Evolutionary conservation across 2,329 filamentous ascomycete species (phyloP).

Genomic region (Xylariaceae sp.): DNA sequence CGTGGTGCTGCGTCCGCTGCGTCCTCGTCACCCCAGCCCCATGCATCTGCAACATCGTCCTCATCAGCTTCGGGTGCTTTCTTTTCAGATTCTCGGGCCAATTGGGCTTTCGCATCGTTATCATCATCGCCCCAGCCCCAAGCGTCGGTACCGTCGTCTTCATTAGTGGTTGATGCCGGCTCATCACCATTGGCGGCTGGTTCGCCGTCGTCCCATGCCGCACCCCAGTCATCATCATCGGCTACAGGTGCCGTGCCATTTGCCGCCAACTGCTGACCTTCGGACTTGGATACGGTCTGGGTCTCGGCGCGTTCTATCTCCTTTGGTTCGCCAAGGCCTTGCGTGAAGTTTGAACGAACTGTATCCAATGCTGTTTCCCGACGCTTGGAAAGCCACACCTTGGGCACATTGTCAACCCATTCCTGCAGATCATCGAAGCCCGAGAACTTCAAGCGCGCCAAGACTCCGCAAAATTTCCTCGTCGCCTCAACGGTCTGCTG

Average conservation of each 20-base stretch:
- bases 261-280: constrained; percentile 61
- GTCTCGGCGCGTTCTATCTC: constrained; percentile 82
- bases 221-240: constrained; percentile 65
- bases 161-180: constrained; percentile 9
- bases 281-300: constrained; percentile 65
- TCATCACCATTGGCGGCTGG: constrained; percentile 29
- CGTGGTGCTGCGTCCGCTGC: constrained; percentile 25
- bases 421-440: constrained; percentile 61
- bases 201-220: constrained; percentile 73
- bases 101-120: constrained; percentile 27
- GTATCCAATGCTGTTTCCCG: constrained; percentile 74
- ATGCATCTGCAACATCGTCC: constrained; percentile 59
- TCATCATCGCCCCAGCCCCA: constrained; percentile 84
- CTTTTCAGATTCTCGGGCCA: constrained; percentile 4
- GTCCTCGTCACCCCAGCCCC: constrained; percentile 81
- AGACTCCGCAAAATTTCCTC: constrained; percentile 55
- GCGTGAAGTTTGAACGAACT: constrained; percentile 64
- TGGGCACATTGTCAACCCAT: constrained; percentile 77
- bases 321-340: constrained; percentile 62
- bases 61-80: constrained; percentile 9
- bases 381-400: constrained; percentile 81
- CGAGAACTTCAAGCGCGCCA: constrained; percentile 61
- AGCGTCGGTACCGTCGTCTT: constrained; percentile 37
- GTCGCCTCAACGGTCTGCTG: constrained; percentile 65
- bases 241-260: constrained; percentile 40